Evolutionary conservation across 1,139 yeast genomes (phyloP).

Genomic region (Pichia sp.): DNA sequence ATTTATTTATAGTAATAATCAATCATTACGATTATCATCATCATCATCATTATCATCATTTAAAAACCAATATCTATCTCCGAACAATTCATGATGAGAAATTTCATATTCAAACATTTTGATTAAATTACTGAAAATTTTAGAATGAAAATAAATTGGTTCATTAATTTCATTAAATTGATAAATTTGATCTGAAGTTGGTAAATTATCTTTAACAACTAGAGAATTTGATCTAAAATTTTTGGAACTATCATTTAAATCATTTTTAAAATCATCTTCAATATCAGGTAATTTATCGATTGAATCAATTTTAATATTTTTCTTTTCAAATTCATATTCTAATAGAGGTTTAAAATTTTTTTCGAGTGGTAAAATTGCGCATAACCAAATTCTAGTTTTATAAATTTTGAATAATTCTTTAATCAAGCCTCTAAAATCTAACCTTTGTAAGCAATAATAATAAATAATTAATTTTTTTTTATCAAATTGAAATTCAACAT

Average conservation of each 20-base stretch:
- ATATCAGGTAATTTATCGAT: not conserved
- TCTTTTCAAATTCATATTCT: constrained; percentile 26
- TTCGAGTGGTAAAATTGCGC: constrained; percentile 59
- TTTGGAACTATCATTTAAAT: constrained; percentile 1
- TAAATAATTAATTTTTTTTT: constrained; percentile 89
- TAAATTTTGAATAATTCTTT: constrained; percentile 88
- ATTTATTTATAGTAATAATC: too few relatives aligned
- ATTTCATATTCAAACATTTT: constrained; percentile 29
- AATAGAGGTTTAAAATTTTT: constrained; percentile 25
- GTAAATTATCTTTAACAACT: constrained; percentile 25
- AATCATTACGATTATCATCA: constrained; percentile 1
- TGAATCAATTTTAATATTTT: constrained; percentile 12
- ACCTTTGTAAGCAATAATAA: constrained; percentile 73
- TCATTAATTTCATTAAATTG: constrained; percentile 21
- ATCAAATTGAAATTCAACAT: constrained; percentile 95
- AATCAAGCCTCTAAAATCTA: constrained; percentile 86
- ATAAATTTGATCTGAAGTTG: constrained; percentile 23
- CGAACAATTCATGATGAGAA: constrained; percentile 21
- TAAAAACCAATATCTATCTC: constrained; percentile 25
- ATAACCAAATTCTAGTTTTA: constrained; percentile 95
- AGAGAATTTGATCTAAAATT: constrained; percentile 24
- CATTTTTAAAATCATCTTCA: not conserved
- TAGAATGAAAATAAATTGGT: constrained; percentile 29
- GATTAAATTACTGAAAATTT: constrained; percentile 27
- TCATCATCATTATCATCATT: not conserved